Conservation (phyloP, 2,329 filamentous ascomycete genomes). For the Domatiomyces globalis region DNA sequence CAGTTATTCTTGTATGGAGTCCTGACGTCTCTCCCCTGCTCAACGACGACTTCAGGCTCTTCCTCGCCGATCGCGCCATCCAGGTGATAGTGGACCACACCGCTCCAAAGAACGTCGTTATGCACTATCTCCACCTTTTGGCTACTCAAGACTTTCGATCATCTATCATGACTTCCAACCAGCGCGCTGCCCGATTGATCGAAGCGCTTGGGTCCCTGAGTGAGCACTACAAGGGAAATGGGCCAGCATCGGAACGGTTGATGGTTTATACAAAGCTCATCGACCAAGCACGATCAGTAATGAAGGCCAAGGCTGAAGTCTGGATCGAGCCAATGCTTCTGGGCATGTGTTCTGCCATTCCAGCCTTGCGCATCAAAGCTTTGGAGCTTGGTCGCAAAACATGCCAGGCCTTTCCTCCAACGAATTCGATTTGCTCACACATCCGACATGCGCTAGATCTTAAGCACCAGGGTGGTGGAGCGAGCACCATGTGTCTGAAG, state of each 20-base stretch:
- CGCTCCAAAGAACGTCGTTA: slow-evolving; percentile 61
- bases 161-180: slow-evolving; percentile 35
- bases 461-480: slow-evolving; percentile 43
- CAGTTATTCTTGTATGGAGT: slow-evolving; percentile 63
- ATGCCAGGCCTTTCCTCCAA: slow-evolving; percentile 53
- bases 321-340: slow-evolving; percentile 76
- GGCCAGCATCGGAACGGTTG: slow-evolving; percentile 62
- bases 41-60: slow-evolving; percentile 62
- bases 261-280: slow-evolving; percentile 66
- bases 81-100: slow-evolving; percentile 53
- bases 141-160: slow-evolving; percentile 64
- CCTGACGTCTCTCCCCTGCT: slow-evolving; percentile 56
- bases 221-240: slow-evolving; percentile 61
- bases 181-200: slow-evolving; percentile 55
- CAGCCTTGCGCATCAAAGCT: slow-evolving; percentile 61
- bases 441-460: slow-evolving; percentile 42
- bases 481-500: slow-evolving; percentile 43
- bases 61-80: slow-evolving; percentile 69
- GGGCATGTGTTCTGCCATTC: slow-evolving; percentile 64
- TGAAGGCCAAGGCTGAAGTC: slow-evolving; percentile 53
- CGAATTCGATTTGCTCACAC: slow-evolving; percentile 51
- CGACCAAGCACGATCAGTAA: slow-evolving; percentile 53
- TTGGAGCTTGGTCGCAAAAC: slow-evolving; percentile 61
- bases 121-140: slow-evolving; percentile 66
- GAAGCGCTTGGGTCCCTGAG: slow-evolving; percentile 58